Base-by-base conservation (phyloP, 176 grass and related monocot species). In the Oryza coarctata region DNA sequence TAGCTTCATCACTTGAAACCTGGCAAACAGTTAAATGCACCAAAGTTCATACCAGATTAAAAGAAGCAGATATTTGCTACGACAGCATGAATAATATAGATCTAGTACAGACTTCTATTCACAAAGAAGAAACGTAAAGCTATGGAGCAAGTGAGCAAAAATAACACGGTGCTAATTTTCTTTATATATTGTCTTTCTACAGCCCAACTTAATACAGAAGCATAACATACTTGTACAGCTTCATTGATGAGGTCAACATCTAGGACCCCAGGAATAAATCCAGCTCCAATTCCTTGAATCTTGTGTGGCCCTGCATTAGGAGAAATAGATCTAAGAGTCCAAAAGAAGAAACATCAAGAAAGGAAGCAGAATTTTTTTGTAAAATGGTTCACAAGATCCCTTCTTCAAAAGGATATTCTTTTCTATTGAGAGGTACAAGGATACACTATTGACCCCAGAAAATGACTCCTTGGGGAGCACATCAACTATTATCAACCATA, bases 201-300 rank as follows among this genome's bases (percentile, higher is more conserved):
- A 72, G 45, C 28, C 11, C 57, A 76, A 18, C 9, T 44, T 40
- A 44, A 34, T 67, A 76, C 36, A 41, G 9, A 7, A 68, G 41
- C 40, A 84, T 45, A 65, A 35, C 50, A 64, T 79, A 97, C 94
- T 55, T 92, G 87, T 44, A 97, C 3, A 36, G 71, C 36, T 94
- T 97, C 94, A 90, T 97, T 76, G 66, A 97, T 79, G 33, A 94
- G 82, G 76, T 80, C 63, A 84, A 92, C 87, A 82, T 88, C 82
- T 82, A 97, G 74, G 73, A 97, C 91, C 40, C 87, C 91, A 63
- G 94, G 94, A 76, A 97, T 76, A 86, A 97, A 97, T 55, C 94
- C 94, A 83, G 94, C 87, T 86, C 94, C 94, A 77, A 97, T 90
- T 75, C 94, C 94, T 71, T 97, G 94, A 80, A 97, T 97, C 63